phyloP scores from a whole-genome alignment of 441 rosid species.

The Bruguiera hainesii region DNA sequence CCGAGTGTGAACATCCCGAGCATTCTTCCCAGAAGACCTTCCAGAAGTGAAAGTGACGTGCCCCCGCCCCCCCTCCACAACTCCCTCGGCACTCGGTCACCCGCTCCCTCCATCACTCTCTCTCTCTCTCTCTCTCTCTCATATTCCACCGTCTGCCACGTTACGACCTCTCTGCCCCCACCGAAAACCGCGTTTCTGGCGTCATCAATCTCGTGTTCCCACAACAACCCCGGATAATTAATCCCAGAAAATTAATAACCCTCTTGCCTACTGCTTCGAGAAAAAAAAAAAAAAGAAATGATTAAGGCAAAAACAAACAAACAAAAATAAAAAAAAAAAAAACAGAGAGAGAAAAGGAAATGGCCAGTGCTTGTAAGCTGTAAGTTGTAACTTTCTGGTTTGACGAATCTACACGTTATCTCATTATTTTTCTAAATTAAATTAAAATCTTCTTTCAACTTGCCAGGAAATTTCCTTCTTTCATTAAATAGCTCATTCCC shows the following conservation, averaged over 20 bases:
- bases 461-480: constrained; percentile 48
- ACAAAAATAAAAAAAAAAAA: no score
- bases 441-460: neutral
- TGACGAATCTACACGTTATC: constrained; percentile 64
- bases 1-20: constrained; percentile 18
- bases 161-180: constrained; percentile 10
- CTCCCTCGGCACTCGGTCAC: neutral
- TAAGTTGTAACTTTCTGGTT: constrained; percentile 19
- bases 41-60: constrained; percentile 22
- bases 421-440: neutral
- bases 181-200: constrained; percentile 37
- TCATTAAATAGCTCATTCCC: constrained; percentile 23
- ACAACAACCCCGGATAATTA: neutral
- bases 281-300: neutral
- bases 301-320: no score
- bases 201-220: constrained; percentile 18
- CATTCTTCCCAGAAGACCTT: constrained; percentile 16
- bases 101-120: neutral
- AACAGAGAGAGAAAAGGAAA: neutral
- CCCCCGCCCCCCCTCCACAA: neutral
- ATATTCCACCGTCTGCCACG: constrained; percentile 29
- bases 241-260: neutral
- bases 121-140: constrained; percentile 3
- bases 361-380: neutral
- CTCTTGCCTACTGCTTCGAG: neutral